Base-by-base conservation (phyloP, 2,329 filamentous ascomycete species). In the Penicillium psychrosexuale region DNA sequence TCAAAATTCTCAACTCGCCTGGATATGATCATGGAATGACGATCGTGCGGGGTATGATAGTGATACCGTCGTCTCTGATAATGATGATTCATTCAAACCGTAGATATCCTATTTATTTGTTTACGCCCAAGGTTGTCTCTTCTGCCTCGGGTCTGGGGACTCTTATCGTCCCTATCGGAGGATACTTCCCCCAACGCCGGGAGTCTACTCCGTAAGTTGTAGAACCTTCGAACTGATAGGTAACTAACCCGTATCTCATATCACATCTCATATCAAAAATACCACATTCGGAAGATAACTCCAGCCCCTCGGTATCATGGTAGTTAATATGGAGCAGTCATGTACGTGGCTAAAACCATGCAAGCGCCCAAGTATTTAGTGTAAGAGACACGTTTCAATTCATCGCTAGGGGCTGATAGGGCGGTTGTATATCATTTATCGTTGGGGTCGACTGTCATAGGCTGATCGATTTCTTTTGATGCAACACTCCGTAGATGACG, bases 1-100 rank as follows among this genome's bases (percentile, higher is more conserved):
- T 49, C 17, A 22, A 22, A 37, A 51, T 54, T 55, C 15, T 47
- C 31, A 57, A 53, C 33, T 27, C 42, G 36, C 15, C 47, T 40
- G 34, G 8, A 44, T 38, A 53, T 55, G 53, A 61, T 38, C 33
- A 28, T 40, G 49, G 54, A 60, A 61, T 58, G 62, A 54, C 55
- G 61, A 61, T 61, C 62, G 61, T 65, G 62, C 61, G 62, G 62
- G 62, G 62, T 63, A 62, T 49, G 30, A 13, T 12, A 39, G 22
- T 24, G 22, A 24, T 24, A 24, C 4, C 22, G 27, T 17, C 15
- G 13, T 34, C 34, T 37, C 42, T 3, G 30, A 46, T 27, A 17
- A 31, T 49, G 27, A 48, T 31, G 36, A 49, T 24, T 31, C 22
- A 8, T 3, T 31, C 24, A 33, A 53, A 51, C 40, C 39, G 34